Evolutionary conservation across 1,284 basidiomycete genomes (phyloP).

Genomic region (Sporisorium exsertum): DNA sequence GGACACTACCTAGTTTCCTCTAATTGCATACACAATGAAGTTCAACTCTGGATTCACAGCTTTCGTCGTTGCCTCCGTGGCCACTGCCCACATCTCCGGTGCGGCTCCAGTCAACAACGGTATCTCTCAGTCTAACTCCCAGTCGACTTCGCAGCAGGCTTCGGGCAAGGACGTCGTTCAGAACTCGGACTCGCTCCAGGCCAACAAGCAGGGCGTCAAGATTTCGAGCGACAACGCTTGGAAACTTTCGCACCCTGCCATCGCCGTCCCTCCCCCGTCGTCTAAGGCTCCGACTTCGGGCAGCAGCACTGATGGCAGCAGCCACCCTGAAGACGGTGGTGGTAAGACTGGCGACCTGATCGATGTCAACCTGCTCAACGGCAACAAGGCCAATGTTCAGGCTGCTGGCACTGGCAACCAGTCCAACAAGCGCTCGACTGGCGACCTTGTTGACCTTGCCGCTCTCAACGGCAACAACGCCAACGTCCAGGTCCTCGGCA

Average conservation of each 20-base stretch:
- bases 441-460: constrained; percentile 12
- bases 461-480: constrained; percentile 26
- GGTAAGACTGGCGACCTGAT: constrained; percentile 24
- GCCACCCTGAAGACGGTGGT: background rate
- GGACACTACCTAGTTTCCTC: constrained; percentile 16
- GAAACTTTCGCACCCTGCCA: constrained; percentile 21
- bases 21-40: constrained; percentile 28
- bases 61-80: constrained; percentile 35
- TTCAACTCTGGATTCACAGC: constrained; percentile 37
- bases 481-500: constrained; percentile 24
- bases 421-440: constrained; percentile 3
- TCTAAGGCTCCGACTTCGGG: no score
- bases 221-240: constrained; percentile 15
- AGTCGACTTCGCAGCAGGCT: constrained; percentile 25
- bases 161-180: constrained; percentile 21
- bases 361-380: constrained; percentile 24
- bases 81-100: constrained; percentile 27
- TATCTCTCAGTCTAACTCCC: constrained; percentile 29
- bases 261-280: constrained; percentile 11
- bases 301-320: background rate
- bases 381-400: constrained; percentile 24
- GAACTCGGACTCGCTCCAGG: constrained; percentile 18
- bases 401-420: constrained; percentile 30
- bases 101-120: constrained; percentile 25
- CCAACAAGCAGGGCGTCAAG: constrained; percentile 31